These are phyloP conservation scores for Trametes pubescens DNA, from an alignment of 1,284 basidiomycete genomes.

Conservation along the genomic window DNA sequence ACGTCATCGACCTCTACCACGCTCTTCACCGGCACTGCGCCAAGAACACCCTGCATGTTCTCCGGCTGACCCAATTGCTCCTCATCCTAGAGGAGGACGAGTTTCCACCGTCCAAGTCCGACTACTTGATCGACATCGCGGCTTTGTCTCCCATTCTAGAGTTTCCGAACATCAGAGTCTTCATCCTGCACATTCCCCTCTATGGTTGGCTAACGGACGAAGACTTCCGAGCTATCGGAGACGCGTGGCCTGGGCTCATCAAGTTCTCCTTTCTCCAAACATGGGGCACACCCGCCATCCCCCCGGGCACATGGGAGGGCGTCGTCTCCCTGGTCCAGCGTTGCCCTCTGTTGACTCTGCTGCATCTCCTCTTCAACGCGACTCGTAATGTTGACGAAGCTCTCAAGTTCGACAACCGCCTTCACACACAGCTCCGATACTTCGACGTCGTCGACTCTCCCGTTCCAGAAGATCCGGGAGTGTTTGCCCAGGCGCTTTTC, in stretches of 20 bases:
- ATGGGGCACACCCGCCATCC: neutral
- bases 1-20: neutral
- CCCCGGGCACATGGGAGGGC: neutral
- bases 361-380: neutral
- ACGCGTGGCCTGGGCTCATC: slow-evolving; percentile 1
- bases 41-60: neutral
- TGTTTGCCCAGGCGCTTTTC: slow-evolving; percentile 8
- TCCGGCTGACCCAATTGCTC: neutral
- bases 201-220: neutral
- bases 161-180: slow-evolving; percentile 2
- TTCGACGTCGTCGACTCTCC: slow-evolving; percentile 7
- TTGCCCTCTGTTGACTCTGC: neutral
- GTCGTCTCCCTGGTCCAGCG: neutral
- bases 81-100: neutral
- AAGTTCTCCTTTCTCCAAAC: neutral
- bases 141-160: neutral
- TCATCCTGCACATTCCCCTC: neutral
- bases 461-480: neutral
- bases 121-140: neutral
- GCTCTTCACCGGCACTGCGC: neutral
- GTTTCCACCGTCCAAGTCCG: neutral
- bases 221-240: neutral
- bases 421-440: neutral
- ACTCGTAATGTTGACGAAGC: neutral
- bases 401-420: neutral